Evolutionary conservation across 2,329 filamentous ascomycete genomes (phyloP), one percentile per base, ranked within the genome.

Genomic region (Remersonia thermophila): DNA sequence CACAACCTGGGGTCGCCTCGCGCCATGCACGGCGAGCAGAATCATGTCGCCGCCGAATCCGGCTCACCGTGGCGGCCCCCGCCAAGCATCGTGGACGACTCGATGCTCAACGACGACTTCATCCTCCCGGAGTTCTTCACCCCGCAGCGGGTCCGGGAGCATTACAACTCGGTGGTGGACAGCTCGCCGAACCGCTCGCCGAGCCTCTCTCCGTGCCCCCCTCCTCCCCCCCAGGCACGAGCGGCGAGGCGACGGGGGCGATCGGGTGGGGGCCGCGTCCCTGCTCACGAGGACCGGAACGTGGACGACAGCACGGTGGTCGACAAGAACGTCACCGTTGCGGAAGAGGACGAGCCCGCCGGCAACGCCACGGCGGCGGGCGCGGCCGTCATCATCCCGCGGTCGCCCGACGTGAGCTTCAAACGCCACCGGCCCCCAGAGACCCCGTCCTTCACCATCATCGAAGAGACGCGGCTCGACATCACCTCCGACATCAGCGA

Each of bases 41-140:
- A n/a, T n/a, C n/a, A n/a, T n/a, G n/a, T n/a, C n/a, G n/a, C n/a
- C n/a, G n/a, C n/a, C n/a, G n/a, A n/a, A n/a, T n/a, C n/a, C n/a
- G n/a, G n/a, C n/a, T n/a, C n/a, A n/a, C n/a, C 64, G 33, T 67
- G 61, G 60, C 50, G 51, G 30, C 53, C 60, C 11, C 65, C 63
- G 2, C 61, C 66, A 0, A 74, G 68, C 38, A 57, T 67, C 18
- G 60, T 77, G 14, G 61, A 59, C 8, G 73, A 78, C 47, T 78
- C 73, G 0, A 66, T 72, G 44, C 66, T 61, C 0, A 51, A 57
- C 7, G 56, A 59, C 36, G 43, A 55, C 49, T 33, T 53, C 10
- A 41, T 46, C 0, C 41, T 60, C 1, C 32, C 49, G 2, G 48
- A 49, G 11, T 58, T 60, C 16, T 60, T 56, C 13, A 69, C 73